Percentiles rank a stretch among this genome's conserved stretches.
Evolutionary conservation across 169 alveolate genomes (phyloP).

Genomic region (Plasmodium fragile): DNA sequence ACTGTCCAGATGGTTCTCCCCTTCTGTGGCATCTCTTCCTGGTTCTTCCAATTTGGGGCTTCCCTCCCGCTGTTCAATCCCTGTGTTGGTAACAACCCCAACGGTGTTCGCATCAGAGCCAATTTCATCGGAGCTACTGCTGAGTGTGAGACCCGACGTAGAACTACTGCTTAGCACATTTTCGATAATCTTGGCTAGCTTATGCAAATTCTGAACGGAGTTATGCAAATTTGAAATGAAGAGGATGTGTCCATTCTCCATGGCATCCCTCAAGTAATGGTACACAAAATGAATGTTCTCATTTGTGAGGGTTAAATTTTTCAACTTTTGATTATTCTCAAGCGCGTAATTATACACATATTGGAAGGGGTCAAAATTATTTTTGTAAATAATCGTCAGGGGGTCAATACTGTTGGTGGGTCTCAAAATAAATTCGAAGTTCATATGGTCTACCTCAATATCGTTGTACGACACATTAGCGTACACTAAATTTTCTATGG

Average conservation of each 20-base stretch:
- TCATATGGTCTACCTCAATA: conserved; percentile 56
- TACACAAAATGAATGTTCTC: conserved; percentile 52
- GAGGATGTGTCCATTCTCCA: conserved; percentile 70
- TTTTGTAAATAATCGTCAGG: conserved; percentile 43
- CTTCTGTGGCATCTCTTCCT: neutral
- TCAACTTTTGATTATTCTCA: conserved; percentile 58
- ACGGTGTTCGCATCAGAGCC: neutral
- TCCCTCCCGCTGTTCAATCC: neutral
- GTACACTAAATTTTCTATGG: conserved; percentile 59
- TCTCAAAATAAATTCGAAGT: conserved; percentile 50
- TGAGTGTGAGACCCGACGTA: neutral
- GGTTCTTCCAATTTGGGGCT: neutral
- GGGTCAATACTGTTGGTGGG: conserved; percentile 61
- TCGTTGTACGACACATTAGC: conserved; percentile 61
- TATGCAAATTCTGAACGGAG: conserved; percentile 24
- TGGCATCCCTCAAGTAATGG: conserved; percentile 55
- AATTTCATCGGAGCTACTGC: conserved; percentile 14
- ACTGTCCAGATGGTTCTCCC: neutral
- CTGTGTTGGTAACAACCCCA: neutral
- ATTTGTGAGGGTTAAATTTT: conserved; percentile 48
- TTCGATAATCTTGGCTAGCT: conserved; percentile 52
- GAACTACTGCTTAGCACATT: neutral
- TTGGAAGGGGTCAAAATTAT: conserved; percentile 71
- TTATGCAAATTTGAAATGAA: conserved; percentile 69
- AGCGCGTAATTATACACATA: conserved; percentile 53